Conservation (phyloP, 305 asterid species). For the Solanum hybrid region DNA sequence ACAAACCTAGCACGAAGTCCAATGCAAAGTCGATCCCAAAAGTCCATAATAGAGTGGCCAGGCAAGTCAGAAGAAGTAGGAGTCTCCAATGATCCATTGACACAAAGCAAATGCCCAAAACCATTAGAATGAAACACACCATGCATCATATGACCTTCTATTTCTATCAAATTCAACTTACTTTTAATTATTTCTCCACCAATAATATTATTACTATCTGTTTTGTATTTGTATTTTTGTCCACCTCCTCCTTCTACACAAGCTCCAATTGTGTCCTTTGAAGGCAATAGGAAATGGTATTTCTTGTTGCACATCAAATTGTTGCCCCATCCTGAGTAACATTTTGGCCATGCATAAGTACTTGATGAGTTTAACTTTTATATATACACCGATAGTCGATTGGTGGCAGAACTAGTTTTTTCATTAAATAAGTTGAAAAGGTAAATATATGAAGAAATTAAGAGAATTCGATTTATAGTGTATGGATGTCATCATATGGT, state of each 20-base stretch:
- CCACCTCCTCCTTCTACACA: conserved; percentile 14
- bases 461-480: background rate
- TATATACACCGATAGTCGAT: too few species aligned
- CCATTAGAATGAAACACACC: conserved; percentile 95
- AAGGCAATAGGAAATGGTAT: conserved; percentile 80
- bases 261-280: conserved; percentile 32
- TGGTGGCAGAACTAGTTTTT: too few species aligned
- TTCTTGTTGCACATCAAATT: conserved; percentile 86
- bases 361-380: background rate
- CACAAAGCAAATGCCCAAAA: conserved; percentile 81
- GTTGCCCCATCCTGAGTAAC: conserved; percentile 86
- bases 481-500: background rate
- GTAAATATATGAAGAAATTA: background rate
- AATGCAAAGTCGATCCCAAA: conserved; percentile 88
- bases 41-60: conserved; percentile 84
- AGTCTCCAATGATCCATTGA: conserved; percentile 51
- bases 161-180: conserved; percentile 35
- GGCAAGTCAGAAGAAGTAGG: conserved; percentile 55
- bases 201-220: background rate
- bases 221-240: background rate
- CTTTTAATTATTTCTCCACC: background rate
- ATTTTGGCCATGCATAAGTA: background rate
- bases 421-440: background rate
- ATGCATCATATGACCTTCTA: conserved; percentile 65
- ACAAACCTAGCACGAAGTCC: conserved; percentile 74